phyloP scores from a whole-genome alignment of 2,329 filamentous ascomycete genomes.

The Rugonectria rugulosa region DNA sequence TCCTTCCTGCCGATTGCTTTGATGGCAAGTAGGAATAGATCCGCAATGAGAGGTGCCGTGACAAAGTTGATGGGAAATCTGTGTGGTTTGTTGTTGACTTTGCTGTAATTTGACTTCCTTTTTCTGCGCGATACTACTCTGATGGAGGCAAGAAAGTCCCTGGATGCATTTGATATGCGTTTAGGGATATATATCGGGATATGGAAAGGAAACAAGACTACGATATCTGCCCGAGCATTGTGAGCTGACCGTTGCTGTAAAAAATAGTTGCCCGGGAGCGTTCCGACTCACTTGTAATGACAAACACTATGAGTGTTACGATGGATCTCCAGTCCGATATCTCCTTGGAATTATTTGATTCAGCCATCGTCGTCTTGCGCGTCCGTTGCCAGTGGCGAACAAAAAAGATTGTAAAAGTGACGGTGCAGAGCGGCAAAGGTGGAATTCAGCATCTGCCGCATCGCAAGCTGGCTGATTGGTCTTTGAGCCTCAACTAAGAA shows the following conservation, averaged over 20 bases:
- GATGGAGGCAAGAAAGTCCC: conserved; percentile 44
- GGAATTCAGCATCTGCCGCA: too few relatives aligned
- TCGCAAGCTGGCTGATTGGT: too few relatives aligned
- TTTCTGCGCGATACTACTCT: conserved; percentile 61
- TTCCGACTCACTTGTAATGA: conserved; percentile 69
- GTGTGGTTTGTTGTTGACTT: conserved; percentile 39
- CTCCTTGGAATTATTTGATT: conserved; percentile 30
- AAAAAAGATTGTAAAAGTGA: background rate
- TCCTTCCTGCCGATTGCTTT: conserved; percentile 71
- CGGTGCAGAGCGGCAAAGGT: background rate
- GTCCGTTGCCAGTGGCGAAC: background rate
- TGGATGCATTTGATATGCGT: conserved; percentile 52
- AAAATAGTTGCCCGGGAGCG: background rate
- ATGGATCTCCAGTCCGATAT: conserved; percentile 75
- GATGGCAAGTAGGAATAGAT: conserved; percentile 75
- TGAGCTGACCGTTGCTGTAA: background rate
- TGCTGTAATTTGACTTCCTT: conserved; percentile 28
- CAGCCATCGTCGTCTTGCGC: conserved; percentile 16
- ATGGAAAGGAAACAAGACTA: conserved; percentile 74
- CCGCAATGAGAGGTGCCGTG: conserved; percentile 74
- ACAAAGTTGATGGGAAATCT: conserved; percentile 73
- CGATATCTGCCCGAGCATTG: conserved; percentile 60
- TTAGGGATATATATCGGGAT: conserved; percentile 68
- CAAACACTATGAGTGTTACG: conserved; percentile 72
- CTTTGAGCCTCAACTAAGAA: background rate